phyloP scores from a whole-genome alignment of 768 basidiomycete species.

The Gelatoporia subvermispora region DNA sequence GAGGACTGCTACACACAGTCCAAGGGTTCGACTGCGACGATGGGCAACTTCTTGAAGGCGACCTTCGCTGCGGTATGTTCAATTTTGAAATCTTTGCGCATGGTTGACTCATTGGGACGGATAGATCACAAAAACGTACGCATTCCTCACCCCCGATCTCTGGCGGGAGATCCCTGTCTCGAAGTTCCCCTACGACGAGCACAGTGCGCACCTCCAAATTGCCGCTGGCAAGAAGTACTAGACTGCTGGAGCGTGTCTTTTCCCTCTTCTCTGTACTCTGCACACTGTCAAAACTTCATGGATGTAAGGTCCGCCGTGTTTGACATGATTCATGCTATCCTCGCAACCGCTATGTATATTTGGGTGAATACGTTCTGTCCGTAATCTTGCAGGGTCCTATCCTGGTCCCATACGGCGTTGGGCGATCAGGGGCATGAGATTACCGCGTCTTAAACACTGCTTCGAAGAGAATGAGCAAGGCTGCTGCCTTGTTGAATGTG shows the following conservation, averaged over 20 bases:
- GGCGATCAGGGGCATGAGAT: too few relatives aligned
- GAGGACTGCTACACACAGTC: constrained; percentile 98
- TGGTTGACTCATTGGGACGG: not conserved
- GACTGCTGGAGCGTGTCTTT: constrained; percentile 8
- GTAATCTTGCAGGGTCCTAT: too few relatives aligned
- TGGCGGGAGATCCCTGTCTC: constrained; percentile 93
- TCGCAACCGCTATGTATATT: not conserved
- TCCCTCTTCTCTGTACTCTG: not conserved
- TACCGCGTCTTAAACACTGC: too few relatives aligned
- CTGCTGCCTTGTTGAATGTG: too few relatives aligned
- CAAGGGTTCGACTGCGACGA: constrained; percentile 96
- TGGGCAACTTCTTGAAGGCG: constrained; percentile 99
- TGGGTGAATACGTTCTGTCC: too few relatives aligned
- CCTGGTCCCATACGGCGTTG: too few relatives aligned
- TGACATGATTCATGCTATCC: constrained; percentile 1
- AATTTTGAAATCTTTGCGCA: not conserved
- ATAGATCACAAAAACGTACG: constrained; percentile 95
- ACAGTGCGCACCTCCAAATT: constrained; percentile 88
- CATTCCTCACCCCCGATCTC: constrained; percentile 97
- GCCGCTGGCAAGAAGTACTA: constrained; percentile 76
- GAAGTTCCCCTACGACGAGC: constrained; percentile 91
- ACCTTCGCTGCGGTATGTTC: constrained; percentile 82
- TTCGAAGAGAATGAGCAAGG: too few relatives aligned
- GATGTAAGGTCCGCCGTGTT: not conserved
- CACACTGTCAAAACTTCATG: constrained; percentile 2